Conservation (phyloP, 805 yeast species). For the Torulaspora gathmanii region DNA sequence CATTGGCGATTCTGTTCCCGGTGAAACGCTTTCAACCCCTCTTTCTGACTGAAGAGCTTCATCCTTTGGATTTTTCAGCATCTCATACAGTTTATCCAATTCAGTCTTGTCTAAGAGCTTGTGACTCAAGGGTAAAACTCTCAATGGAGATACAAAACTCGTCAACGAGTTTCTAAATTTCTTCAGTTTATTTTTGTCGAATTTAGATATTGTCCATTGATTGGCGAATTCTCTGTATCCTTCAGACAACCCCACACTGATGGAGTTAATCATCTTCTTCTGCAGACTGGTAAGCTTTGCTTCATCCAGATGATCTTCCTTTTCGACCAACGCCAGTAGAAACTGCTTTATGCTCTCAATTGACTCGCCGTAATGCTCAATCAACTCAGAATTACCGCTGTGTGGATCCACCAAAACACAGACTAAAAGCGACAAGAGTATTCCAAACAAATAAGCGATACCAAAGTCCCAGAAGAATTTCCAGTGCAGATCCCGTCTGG, state of each 20-base stretch:
- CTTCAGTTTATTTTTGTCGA: conserved; percentile 34
- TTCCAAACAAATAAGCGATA: conserved; percentile 44
- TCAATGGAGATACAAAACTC: conserved; percentile 38
- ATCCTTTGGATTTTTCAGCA: neutral
- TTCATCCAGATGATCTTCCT: conserved; percentile 13
- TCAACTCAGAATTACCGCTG: conserved; percentile 37
- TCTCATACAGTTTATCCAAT: conserved; percentile 18
- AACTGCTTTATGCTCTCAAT: conserved; percentile 25
- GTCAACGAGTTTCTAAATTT: conserved; percentile 42
- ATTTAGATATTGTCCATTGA: conserved; percentile 38
- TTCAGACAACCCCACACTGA: conserved; percentile 38
- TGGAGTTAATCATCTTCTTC: conserved; percentile 31
- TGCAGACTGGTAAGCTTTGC: conserved; percentile 24
- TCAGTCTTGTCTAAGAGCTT: conserved; percentile 22
- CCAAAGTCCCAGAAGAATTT: conserved; percentile 39
- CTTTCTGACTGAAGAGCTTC: neutral
- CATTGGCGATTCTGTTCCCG: conserved; percentile 14
- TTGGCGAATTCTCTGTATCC: conserved; percentile 42
- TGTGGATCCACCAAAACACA: conserved; percentile 40
- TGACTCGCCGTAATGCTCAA: conserved; percentile 27
- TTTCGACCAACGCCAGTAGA: conserved; percentile 24
- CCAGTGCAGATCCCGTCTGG: conserved; percentile 32
- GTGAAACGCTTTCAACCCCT: neutral
- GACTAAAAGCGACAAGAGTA: conserved; percentile 36
- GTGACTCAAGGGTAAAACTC: conserved; percentile 38